These are phyloP conservation scores for Wallacemonas collosoma DNA, from an alignment of 208 protist species.

Conservation along the genomic window DNA sequence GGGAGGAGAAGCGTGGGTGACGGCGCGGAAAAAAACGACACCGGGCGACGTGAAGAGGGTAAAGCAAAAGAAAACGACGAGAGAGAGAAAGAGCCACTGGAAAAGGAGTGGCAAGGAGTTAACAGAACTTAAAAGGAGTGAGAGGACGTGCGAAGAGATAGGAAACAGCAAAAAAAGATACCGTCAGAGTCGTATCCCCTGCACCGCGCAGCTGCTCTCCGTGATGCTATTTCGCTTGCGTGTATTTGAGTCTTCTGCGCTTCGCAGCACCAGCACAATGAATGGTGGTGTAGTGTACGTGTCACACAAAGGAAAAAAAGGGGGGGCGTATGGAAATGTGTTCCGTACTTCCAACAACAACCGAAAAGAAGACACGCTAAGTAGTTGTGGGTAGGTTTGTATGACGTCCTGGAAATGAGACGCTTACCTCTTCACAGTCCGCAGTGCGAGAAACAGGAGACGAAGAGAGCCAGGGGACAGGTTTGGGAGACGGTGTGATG, in stretches of 20 bases:
- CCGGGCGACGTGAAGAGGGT: not conserved
- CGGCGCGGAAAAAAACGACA: too few species aligned
- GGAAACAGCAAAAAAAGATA: constrained; percentile 8
- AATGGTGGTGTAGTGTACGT: not conserved
- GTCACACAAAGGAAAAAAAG: not conserved
- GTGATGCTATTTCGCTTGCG: not conserved
- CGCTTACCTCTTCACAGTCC: too few species aligned
- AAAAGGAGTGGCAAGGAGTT: not conserved
- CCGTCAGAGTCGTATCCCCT: too few species aligned
- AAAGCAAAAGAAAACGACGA: not conserved
- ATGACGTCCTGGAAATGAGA: too few species aligned
- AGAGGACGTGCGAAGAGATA: not conserved
- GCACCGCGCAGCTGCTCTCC: too few species aligned
- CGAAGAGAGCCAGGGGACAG: not conserved
- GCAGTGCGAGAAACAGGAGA: not conserved
- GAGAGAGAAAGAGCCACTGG: constrained; percentile 22
- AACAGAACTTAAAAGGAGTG: not conserved
- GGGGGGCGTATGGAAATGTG: too few species aligned
- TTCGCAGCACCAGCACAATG: not conserved
- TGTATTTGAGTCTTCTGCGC: not conserved
- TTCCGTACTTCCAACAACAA: too few species aligned
- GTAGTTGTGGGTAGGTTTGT: too few species aligned
- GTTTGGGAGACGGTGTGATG: too few species aligned
- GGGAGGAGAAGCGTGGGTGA: too few species aligned
- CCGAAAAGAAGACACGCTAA: too few species aligned